A percentile compares a stretch with the other conserved stretches of the same genome.
These are phyloP conservation scores for Triticum turgidum DNA, from an alignment of 176 grass and related monocot genomes.

Conservation along the genomic window DNA sequence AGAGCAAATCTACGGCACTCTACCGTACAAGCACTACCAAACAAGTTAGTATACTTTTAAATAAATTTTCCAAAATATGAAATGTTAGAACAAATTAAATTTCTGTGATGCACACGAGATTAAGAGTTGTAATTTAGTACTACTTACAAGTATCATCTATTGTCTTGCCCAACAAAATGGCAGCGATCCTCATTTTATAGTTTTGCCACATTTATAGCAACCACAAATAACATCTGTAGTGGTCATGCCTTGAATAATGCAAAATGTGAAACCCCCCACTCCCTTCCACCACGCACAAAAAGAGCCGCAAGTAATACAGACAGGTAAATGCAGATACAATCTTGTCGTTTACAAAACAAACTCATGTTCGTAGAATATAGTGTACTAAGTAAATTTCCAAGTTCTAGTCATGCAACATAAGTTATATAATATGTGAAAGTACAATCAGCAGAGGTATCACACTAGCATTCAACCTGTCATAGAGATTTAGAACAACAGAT, in stretches of 20 bases:
- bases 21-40: neutral
- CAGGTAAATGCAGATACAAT: neutral
- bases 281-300: neutral
- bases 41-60: neutral
- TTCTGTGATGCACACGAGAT: neutral
- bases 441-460: neutral
- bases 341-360: neutral
- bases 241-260: neutral
- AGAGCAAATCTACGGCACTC: neutral
- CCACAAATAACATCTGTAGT: neutral
- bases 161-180: neutral
- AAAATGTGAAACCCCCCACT: neutral
- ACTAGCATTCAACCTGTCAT: neutral
- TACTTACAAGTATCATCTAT: conserved; percentile 1
- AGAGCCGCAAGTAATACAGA: neutral
- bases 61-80: neutral
- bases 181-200: neutral
- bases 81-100: neutral
- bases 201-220: neutral
- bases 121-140: neutral
- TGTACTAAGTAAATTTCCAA: neutral
- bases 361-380: neutral
- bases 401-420: neutral
- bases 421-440: neutral
- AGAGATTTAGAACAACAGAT: neutral